Conservation (phyloP, 768 basidiomycete species). For the Amylocystis lapponica region DNA sequence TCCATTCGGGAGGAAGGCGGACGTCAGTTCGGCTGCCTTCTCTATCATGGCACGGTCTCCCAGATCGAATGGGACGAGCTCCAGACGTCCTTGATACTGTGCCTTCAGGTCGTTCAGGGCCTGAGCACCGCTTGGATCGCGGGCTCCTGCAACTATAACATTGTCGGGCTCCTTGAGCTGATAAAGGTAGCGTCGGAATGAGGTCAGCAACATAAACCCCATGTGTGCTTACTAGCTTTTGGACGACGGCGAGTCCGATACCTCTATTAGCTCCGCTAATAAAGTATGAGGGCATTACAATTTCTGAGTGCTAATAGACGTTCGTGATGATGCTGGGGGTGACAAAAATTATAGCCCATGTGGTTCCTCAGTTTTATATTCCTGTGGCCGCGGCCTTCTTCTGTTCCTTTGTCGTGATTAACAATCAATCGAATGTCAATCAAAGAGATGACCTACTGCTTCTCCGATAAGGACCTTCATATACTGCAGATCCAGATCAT, state of each 20-base stretch:
- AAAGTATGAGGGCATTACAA: not conserved
- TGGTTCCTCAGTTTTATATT: too few species aligned
- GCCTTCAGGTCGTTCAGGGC: not conserved
- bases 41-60: not conserved
- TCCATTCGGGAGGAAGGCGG: not conserved
- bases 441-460: too few species aligned
- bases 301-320: too few species aligned
- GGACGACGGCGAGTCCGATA: not conserved
- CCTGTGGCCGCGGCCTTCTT: too few species aligned
- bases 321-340: too few species aligned
- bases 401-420: too few species aligned
- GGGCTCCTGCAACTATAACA: not conserved
- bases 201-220: too few species aligned
- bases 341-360: too few species aligned
- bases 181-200: not conserved
- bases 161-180: not conserved
- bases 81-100: not conserved
- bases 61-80: not conserved
- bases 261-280: not conserved
- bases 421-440: too few species aligned
- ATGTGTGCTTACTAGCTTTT: not conserved
- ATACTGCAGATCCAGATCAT: too few species aligned
- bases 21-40: not conserved
- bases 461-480: too few species aligned
- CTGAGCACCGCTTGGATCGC: not conserved